phyloP scores from a whole-genome alignment of 1,284 basidiomycete species.

The Rhodotorula sp. region DNA sequence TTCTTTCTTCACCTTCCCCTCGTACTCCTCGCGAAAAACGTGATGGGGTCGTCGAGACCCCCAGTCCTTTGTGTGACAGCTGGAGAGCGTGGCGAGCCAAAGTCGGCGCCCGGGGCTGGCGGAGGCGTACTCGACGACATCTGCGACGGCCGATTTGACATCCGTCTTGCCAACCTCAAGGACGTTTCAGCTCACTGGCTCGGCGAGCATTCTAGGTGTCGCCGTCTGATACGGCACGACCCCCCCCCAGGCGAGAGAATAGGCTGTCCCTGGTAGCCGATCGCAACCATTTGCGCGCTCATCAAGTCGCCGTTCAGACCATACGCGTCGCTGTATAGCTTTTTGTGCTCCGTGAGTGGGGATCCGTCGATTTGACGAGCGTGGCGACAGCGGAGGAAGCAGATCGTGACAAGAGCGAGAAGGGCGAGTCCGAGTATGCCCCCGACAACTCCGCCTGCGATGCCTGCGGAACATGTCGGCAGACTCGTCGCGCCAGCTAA shows the following conservation, averaged over 20 bases:
- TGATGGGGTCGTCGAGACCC: constrained; percentile 1
- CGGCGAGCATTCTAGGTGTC: background rate
- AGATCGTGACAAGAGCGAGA: background rate
- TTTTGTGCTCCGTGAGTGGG: background rate
- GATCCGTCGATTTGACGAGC: background rate
- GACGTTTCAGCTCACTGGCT: background rate
- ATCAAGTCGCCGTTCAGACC: background rate
- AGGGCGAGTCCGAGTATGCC: constrained; percentile 1
- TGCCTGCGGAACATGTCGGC: background rate
- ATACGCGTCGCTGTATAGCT: background rate
- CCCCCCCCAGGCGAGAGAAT: no score
- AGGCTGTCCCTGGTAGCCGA: background rate
- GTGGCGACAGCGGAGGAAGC: constrained; percentile 10
- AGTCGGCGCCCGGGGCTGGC: background rate
- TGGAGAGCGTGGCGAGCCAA: background rate
- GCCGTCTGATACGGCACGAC: background rate
- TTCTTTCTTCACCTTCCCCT: background rate
- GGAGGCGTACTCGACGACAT: background rate
- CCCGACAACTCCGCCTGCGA: constrained; percentile 20
- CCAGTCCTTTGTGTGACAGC: background rate
- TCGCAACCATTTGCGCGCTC: constrained; percentile 14
- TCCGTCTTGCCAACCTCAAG: no score
- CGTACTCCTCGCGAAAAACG: background rate
- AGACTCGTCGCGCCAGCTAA: no score
- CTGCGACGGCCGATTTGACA: background rate